Evolutionary conservation across 164 flowering plant genomes (phyloP).

Genomic region (Umbellularia californica): DNA sequence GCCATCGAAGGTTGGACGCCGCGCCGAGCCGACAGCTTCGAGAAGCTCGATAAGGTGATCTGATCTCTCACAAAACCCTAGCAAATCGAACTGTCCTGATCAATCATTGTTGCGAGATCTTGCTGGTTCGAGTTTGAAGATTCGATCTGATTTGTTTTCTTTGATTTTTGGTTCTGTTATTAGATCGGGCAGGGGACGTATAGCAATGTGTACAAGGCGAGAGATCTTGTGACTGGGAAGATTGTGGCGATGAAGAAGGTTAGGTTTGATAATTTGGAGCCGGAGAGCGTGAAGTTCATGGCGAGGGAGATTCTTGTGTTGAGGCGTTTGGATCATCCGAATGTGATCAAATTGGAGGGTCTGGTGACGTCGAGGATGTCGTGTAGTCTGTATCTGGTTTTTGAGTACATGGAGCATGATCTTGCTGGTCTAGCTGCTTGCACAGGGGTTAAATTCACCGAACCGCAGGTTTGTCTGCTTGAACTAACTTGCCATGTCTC

Average conservation of each 20-base stretch:
- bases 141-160: background rate
- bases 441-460: slow-evolving; percentile 65
- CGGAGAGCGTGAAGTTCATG: slow-evolving; percentile 90
- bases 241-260: slow-evolving; percentile 94
- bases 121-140: background rate
- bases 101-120: background rate
- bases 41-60: slow-evolving; percentile 78
- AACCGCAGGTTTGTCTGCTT: slow-evolving; percentile 59
- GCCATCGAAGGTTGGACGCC: slow-evolving; percentile 75
- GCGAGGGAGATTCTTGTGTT: slow-evolving; percentile 84
- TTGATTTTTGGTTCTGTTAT: background rate
- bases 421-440: slow-evolving; percentile 80
- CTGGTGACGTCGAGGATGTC: slow-evolving; percentile 91
- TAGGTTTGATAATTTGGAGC: slow-evolving; percentile 85
- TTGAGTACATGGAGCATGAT: slow-evolving; percentile 96
- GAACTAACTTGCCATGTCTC: background rate
- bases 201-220: slow-evolving; percentile 94
- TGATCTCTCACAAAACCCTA: background rate
- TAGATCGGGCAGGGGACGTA: slow-evolving; percentile 97
- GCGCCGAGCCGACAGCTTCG: slow-evolving; percentile 70
- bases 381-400: slow-evolving; percentile 77
- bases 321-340: slow-evolving; percentile 75
- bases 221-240: slow-evolving; percentile 72
- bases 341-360: slow-evolving; percentile 84
- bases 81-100: background rate